phyloP scores from a whole-genome alignment of 2,329 filamentous ascomycete genomes.

The Ophiostoma sp. region DNA sequence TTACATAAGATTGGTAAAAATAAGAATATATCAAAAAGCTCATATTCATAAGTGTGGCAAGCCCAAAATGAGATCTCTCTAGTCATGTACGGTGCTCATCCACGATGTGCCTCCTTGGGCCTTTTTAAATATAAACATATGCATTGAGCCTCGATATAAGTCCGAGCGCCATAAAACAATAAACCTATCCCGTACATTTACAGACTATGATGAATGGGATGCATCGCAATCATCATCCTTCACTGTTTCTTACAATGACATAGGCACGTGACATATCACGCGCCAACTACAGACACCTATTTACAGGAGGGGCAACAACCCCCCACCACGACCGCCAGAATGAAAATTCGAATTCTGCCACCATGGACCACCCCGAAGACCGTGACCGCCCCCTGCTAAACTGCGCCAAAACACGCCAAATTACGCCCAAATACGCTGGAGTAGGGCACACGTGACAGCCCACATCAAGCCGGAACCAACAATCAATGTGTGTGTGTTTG shows the following conservation, averaged over 20 bases:
- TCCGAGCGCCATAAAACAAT: too few relatives aligned
- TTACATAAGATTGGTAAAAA: too few relatives aligned
- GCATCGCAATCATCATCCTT: background rate
- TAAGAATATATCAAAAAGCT: too few relatives aligned
- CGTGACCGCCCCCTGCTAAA: slow-evolving; percentile 4
- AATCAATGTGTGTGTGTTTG: slow-evolving; percentile 16
- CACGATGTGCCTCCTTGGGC: too few relatives aligned
- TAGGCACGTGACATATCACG: background rate
- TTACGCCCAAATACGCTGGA: background rate
- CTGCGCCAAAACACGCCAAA: background rate
- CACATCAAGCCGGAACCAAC: slow-evolving; percentile 7
- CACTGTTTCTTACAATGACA: background rate
- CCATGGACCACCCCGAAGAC: background rate
- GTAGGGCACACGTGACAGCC: slow-evolving; percentile 20
- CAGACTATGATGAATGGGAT: background rate
- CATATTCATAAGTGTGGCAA: too few relatives aligned
- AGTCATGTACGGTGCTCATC: too few relatives aligned
- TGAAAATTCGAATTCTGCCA: slow-evolving; percentile 19
- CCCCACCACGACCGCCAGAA: background rate
- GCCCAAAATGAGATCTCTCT: too few relatives aligned
- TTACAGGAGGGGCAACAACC: slow-evolving; percentile 9
- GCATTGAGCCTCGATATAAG: too few relatives aligned
- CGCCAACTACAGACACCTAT: background rate
- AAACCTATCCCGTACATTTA: too few relatives aligned
- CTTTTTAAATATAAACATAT: too few relatives aligned